phyloP scores from a whole-genome alignment of 768 basidiomycete genomes.

The Infundibulicybe gibba region DNA sequence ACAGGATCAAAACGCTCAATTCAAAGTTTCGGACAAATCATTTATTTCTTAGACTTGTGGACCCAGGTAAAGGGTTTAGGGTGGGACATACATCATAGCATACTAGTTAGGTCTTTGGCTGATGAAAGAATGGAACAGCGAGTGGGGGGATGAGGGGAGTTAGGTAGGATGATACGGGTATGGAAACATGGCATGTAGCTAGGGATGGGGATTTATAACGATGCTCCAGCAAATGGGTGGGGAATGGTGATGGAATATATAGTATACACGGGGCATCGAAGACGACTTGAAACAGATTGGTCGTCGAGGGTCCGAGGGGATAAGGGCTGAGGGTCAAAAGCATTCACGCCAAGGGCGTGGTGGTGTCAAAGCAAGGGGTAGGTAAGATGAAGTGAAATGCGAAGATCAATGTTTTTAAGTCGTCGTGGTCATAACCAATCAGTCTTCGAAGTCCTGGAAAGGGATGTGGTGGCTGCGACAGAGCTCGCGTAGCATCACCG shows the following conservation, averaged over 20 bases:
- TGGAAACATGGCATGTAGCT: background rate
- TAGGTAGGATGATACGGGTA: no score
- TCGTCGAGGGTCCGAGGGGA: slow-evolving; percentile 16
- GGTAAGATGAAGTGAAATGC: slow-evolving; percentile 5
- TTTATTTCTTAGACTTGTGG: no score
- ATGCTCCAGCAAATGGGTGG: slow-evolving; percentile 48
- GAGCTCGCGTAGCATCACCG: slow-evolving; percentile 36
- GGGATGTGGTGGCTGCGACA: slow-evolving; percentile 45
- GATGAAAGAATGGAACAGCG: background rate
- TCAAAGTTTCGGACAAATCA: no score
- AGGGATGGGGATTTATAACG: slow-evolving; percentile 26
- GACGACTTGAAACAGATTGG: slow-evolving; percentile 17
- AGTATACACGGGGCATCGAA: slow-evolving; percentile 23
- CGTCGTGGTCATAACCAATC: slow-evolving; percentile 13
- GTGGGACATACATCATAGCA: background rate
- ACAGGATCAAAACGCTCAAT: no score
- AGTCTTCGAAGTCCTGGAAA: slow-evolving; percentile 30
- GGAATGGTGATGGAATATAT: slow-evolving; percentile 23
- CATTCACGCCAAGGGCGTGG: no score
- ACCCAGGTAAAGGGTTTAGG: no score
- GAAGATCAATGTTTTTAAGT: background rate
- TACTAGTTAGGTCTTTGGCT: background rate
- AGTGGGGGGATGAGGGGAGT: background rate
- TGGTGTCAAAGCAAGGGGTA: slow-evolving; percentile 1
- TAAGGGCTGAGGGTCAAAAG: slow-evolving; percentile 1